These are phyloP conservation scores for Globisporangium canariense DNA, from an alignment of 352 stramenopile species.

Conservation along the genomic window DNA sequence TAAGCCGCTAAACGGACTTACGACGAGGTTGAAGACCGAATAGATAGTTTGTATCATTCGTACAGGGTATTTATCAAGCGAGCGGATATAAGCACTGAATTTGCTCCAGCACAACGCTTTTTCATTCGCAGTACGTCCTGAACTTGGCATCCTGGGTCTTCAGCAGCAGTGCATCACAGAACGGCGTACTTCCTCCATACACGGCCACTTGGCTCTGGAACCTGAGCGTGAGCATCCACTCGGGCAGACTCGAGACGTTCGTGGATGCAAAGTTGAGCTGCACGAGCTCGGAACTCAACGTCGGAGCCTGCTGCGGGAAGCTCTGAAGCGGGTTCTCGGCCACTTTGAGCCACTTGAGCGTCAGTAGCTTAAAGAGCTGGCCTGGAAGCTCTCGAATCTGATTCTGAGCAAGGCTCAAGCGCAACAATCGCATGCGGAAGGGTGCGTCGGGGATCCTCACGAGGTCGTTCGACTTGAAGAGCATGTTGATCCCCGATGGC, in stretches of 20 bases:
- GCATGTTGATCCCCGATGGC: slow-evolving; percentile 19
- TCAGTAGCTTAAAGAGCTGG: slow-evolving; percentile 6
- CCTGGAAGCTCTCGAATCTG: background rate
- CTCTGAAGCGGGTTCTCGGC: background rate
- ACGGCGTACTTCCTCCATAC: background rate
- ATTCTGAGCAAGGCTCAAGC: background rate
- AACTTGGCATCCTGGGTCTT: too few species aligned
- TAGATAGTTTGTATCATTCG: too few species aligned
- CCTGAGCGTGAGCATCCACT: slow-evolving; percentile 4
- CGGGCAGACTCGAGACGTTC: background rate
- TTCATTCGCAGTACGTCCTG: too few species aligned
- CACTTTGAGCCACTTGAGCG: slow-evolving; percentile 8
- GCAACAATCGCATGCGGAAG: slow-evolving; percentile 12
- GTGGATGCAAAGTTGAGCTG: background rate
- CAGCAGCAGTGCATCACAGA: background rate
- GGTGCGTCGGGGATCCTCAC: slow-evolving; percentile 18
- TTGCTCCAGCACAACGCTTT: too few species aligned
- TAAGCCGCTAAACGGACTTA: too few species aligned
- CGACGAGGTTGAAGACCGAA: too few species aligned
- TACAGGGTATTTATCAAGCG: too few species aligned
- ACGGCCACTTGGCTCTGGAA: background rate
- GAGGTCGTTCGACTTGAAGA: slow-evolving; percentile 23
- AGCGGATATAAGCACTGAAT: too few species aligned
- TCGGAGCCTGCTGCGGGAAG: background rate
- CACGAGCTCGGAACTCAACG: background rate